phyloP scores from a whole-genome alignment of 2,329 filamentous ascomycete genomes.

The Exophiala oligosperma region DNA sequence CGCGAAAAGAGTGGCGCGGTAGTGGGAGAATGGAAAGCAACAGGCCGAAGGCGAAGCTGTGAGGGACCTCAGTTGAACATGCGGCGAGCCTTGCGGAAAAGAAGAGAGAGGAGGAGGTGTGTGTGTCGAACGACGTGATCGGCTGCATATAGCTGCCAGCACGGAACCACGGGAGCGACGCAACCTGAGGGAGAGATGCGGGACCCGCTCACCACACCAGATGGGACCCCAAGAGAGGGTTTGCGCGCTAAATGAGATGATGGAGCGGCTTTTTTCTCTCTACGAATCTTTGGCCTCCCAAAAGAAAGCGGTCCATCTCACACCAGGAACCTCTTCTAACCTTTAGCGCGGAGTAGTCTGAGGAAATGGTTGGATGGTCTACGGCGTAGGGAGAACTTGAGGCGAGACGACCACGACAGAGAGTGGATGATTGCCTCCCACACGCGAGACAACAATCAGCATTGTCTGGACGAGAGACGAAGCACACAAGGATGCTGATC shows the following conservation, averaged over 20 bases:
- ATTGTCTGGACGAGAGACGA: slow-evolving; percentile 7
- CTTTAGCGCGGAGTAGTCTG: slow-evolving; percentile 1
- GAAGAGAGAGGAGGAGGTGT: slow-evolving; percentile 16
- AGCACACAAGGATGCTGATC: slow-evolving; percentile 1
- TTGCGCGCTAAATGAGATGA: slow-evolving; percentile 23
- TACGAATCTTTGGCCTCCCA: background rate
- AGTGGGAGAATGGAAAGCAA: slow-evolving; percentile 24
- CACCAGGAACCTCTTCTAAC: too few species aligned
- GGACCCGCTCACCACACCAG: background rate
- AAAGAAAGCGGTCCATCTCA: background rate
- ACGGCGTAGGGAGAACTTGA: too few species aligned
- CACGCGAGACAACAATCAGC: slow-evolving; percentile 2
- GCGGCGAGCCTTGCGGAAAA: slow-evolving; percentile 24
- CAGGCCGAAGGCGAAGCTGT: slow-evolving; percentile 17
- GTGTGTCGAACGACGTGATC: slow-evolving; percentile 16
- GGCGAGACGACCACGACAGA: background rate
- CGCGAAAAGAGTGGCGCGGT: slow-evolving; percentile 67
- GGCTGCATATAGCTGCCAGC: slow-evolving; percentile 25
- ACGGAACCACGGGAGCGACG: slow-evolving; percentile 13
- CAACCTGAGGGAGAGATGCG: background rate
- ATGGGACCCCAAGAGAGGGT: slow-evolving; percentile 9
- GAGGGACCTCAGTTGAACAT: slow-evolving; percentile 26
- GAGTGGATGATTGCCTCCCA: background rate
- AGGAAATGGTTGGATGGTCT: background rate
- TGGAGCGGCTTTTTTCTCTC: slow-evolving; percentile 3